Base-by-base conservation (phyloP, 495 filamentous ascomycete genomes). In the Haplographium delicatum region DNA sequence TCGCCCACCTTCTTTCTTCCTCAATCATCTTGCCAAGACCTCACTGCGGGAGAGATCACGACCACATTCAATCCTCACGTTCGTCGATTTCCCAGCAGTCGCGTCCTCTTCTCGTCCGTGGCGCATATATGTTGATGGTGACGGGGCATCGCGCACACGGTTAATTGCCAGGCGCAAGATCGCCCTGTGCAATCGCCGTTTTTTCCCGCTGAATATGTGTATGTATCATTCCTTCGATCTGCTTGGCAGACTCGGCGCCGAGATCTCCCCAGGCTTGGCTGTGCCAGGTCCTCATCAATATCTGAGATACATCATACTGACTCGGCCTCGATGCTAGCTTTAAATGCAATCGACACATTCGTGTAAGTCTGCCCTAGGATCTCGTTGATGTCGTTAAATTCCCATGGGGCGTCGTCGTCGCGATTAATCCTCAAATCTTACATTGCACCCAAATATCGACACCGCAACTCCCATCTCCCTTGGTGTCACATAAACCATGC, bases 261-360 rank as follows among this genome's bases (percentile, higher is more conserved):
- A 49, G 46, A 7, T 37, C 23, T 39, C 34, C 24, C 5, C 15
- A 28, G 44, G 7, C 45, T 50, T 58, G 37, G 50, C 44, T n/a
- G n/a, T n/a, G n/a, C n/a, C n/a, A n/a, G n/a, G n/a, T n/a, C 44
- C n/a, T 27, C 44, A 41, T 45, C 50, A 27, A 33, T 15, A 19
- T 25, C 13, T n/a, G 27, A 31, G 25, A 31, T 30, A 40, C 9
- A 1, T 2, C 18, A 37, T 35, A 11, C 51, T 54, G 47, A 58
- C 46, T 25, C 26, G n/a, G 24, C 16, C 16, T 28, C 34, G 1
- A 20, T 19, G 7, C n/a, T 35, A 60, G 57, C 57, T 37, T 23
- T 56, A 42, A 57, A 50, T 53, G 53, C 43, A 20, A 54, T 60
- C 34, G 41, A 50, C 37, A 60, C 53, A 18, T 47, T 53, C 30